These are phyloP conservation scores for Sextonia rubra DNA, from an alignment of 164 flowering plant species.

Conservation along the genomic window DNA sequence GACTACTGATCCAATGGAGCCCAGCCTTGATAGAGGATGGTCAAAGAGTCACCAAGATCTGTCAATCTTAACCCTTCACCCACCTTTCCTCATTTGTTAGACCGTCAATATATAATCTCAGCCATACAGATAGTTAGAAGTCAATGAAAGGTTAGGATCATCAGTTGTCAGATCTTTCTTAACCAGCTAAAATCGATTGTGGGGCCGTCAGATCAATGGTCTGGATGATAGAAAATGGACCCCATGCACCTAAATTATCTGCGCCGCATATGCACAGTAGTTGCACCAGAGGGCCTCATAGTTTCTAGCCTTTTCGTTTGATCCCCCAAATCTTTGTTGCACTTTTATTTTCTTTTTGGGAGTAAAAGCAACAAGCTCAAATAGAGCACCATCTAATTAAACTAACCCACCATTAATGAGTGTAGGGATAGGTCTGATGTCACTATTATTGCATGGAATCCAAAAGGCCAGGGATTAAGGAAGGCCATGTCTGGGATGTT, in stretches of 20 bases:
- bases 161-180: not conserved
- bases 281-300: not conserved
- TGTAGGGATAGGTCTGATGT: not conserved
- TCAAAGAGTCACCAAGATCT: not conserved
- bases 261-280: not conserved
- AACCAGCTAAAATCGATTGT: not conserved
- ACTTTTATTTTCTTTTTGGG: not conserved
- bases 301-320: not conserved
- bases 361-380: not conserved
- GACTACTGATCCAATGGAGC: not conserved
- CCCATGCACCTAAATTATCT: not conserved
- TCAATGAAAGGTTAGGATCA: not conserved
- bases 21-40: not conserved
- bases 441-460: slow-evolving; percentile 5
- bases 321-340: slow-evolving; percentile 3
- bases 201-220: not conserved
- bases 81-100: too few species aligned
- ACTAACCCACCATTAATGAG: slow-evolving; percentile 1
- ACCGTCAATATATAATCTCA: not conserved
- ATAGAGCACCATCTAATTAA: not conserved
- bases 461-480: slow-evolving; percentile 1
- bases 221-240: not conserved
- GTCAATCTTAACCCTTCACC: not conserved
- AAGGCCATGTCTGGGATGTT: not conserved
- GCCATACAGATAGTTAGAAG: not conserved